Conservation (phyloP, 2,329 filamentous ascomycete species). For the Knoxdaviesia proteae region DNA sequence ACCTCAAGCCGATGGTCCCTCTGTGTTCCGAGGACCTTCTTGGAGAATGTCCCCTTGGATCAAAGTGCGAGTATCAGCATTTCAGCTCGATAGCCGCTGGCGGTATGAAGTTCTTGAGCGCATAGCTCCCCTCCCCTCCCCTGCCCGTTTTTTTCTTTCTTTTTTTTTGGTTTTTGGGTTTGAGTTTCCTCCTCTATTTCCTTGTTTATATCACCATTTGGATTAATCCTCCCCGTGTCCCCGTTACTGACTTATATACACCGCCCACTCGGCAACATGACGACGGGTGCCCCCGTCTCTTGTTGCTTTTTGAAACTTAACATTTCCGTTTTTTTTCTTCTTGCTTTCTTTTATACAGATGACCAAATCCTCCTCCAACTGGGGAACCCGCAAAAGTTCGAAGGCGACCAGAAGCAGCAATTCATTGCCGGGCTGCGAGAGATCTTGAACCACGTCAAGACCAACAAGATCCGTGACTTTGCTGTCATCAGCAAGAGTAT, state of each 20-base stretch:
- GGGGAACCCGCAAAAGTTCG: slow-evolving; percentile 43
- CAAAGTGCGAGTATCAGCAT: slow-evolving; percentile 58
- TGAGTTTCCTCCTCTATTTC: too few species aligned
- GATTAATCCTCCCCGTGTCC: too few species aligned
- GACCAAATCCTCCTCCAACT: slow-evolving; percentile 54
- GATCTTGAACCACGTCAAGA: slow-evolving; percentile 38
- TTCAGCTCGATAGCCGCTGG: slow-evolving; percentile 50
- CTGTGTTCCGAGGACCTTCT: slow-evolving; percentile 63
- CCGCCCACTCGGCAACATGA: too few species aligned
- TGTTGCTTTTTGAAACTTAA: too few species aligned
- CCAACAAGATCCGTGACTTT: slow-evolving; percentile 42
- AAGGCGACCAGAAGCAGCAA: slow-evolving; percentile 34
- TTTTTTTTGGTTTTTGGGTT: not conserved
- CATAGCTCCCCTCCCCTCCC: slow-evolving; percentile 11
- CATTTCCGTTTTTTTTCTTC: too few species aligned
- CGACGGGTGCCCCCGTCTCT: too few species aligned
- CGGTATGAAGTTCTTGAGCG: slow-evolving; percentile 33
- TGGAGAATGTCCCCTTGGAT: slow-evolving; percentile 48
- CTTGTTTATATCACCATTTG: too few species aligned
- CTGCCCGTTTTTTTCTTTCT: not conserved
- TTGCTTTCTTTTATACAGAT: slow-evolving; percentile 23
- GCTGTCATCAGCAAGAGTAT: slow-evolving; percentile 45
- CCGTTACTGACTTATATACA: too few species aligned
- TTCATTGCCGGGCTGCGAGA: slow-evolving; percentile 43
- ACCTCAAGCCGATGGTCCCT: slow-evolving; percentile 54